Conservation (phyloP, 768 basidiomycete species). For the Mycena epipterygia region DNA sequence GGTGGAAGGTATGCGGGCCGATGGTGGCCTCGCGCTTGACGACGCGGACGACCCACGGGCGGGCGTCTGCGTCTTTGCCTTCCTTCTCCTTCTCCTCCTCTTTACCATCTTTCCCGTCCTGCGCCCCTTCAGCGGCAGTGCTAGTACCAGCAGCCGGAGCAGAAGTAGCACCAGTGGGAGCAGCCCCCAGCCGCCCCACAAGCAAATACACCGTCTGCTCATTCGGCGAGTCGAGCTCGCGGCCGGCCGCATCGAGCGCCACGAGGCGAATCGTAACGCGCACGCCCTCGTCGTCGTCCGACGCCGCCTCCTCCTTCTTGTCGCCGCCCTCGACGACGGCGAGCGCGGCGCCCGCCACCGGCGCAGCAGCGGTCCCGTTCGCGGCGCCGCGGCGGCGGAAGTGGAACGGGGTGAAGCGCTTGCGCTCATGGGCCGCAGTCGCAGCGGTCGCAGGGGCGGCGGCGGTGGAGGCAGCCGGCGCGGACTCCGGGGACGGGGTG, state of each 20-base stretch:
- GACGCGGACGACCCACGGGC: conserved; percentile 94
- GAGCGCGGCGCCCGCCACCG: conserved; percentile 72
- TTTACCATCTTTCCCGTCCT: not conserved
- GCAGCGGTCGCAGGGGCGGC: conserved; percentile 29
- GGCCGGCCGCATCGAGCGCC: conserved; percentile 83
- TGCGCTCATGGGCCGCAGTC: conserved; percentile 48
- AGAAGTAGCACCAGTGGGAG: conserved; percentile 22
- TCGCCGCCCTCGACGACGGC: conserved; percentile 81
- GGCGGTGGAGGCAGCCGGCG: conserved; percentile 39
- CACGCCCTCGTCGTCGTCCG: conserved; percentile 74
- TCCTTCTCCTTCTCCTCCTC: conserved; percentile 17
- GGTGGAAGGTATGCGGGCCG: conserved; percentile 92
- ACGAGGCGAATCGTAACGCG: conserved; percentile 84
- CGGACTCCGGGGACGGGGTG: conserved; percentile 16
- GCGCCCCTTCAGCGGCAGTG: not conserved
- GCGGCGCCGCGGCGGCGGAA: conserved; percentile 70
- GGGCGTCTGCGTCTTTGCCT: conserved; percentile 63
- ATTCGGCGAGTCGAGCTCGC: conserved; percentile 77
- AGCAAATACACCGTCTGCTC: conserved; percentile 93
- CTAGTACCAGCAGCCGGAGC: not conserved
- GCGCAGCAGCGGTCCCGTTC: conserved; percentile 34
- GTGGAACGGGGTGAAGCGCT: conserved; percentile 76
- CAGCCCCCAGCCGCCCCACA: conserved; percentile 76
- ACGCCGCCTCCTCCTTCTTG: conserved; percentile 56
- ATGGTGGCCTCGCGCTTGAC: conserved; percentile 95